Conservation (phyloP, 306 rosid species). For the Neltuma alba region DNA sequence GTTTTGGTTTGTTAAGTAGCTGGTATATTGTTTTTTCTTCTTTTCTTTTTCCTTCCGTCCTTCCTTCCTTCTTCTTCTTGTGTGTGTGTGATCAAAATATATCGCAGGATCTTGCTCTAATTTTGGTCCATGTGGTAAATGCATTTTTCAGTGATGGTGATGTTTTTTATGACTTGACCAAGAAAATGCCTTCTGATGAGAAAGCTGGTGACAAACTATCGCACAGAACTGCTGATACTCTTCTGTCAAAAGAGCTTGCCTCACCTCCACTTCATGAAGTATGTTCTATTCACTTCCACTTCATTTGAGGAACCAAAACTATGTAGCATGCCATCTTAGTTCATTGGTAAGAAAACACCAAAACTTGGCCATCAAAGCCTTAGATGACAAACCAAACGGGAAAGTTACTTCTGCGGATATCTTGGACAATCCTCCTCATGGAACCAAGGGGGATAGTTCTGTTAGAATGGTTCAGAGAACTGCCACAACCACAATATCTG, state of each 20-base stretch:
- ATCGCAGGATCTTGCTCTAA: not conserved
- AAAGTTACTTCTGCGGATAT: not conserved
- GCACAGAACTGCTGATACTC: constrained; percentile 79
- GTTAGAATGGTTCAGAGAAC: not conserved
- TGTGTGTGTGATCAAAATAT: not conserved
- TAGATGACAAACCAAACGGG: not conserved
- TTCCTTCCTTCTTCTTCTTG: too few species aligned
- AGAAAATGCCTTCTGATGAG: constrained; percentile 58
- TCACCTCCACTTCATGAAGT: not conserved
- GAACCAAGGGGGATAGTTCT: not conserved
- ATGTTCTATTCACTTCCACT: not conserved
- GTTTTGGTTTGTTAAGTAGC: not conserved
- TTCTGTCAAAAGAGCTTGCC: constrained; percentile 46
- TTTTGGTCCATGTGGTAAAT: constrained; percentile 23
- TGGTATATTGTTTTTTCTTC: not conserved
- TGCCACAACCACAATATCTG: not conserved
- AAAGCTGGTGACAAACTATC: constrained; percentile 62
- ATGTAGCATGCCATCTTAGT: not conserved
- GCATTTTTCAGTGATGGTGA: constrained; percentile 67
- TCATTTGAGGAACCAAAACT: not conserved
- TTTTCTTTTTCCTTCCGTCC: not conserved
- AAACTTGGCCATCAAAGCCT: not conserved
- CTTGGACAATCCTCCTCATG: not conserved
- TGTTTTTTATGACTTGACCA: constrained; percentile 83
- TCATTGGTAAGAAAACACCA: constrained; percentile 1